These are phyloP conservation scores for Aspergillus quadrilineatus DNA, from an alignment of 2,329 filamentous ascomycete genomes.

Conservation along the genomic window DNA sequence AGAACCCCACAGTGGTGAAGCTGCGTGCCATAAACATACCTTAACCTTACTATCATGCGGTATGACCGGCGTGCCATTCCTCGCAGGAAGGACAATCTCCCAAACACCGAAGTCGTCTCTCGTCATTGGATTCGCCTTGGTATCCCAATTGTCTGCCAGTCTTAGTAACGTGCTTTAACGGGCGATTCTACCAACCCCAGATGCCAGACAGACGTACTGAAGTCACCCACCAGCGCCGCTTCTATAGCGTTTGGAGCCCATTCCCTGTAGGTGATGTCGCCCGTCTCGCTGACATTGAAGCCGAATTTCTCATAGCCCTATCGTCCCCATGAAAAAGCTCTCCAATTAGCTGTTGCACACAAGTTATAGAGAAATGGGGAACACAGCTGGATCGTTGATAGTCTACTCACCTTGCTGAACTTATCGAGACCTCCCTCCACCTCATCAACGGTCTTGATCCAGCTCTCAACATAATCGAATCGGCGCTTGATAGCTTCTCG, in stretches of 20 bases:
- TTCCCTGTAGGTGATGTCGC: slow-evolving; percentile 87
- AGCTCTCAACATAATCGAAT: slow-evolving; percentile 76
- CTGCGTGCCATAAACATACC: slow-evolving; percentile 52
- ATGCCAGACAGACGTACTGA: slow-evolving; percentile 61
- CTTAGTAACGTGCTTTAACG: slow-evolving; percentile 26
- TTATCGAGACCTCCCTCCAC: slow-evolving; percentile 86
- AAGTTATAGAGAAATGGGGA: not conserved
- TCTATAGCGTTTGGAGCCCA: slow-evolving; percentile 90
- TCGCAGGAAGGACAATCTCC: slow-evolving; percentile 73
- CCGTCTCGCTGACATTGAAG: slow-evolving; percentile 75
- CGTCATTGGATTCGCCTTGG: slow-evolving; percentile 79
- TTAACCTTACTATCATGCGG: slow-evolving; percentile 95
- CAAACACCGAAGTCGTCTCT: slow-evolving; percentile 84
- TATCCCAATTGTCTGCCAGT: slow-evolving; percentile 75
- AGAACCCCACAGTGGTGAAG: not conserved
- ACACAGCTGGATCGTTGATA: not conserved
- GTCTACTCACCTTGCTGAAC: slow-evolving; percentile 70
- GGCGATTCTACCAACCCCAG: not conserved
- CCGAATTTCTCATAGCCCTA: slow-evolving; percentile 86
- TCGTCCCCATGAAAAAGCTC: not conserved
- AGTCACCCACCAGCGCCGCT: slow-evolving; percentile 88
- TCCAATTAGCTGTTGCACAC: not conserved
- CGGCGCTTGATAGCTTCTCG: slow-evolving; percentile 71
- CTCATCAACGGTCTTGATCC: slow-evolving; percentile 80
- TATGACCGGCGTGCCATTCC: slow-evolving; percentile 73